Base-by-base conservation (phyloP, 768 basidiomycete species). In the Trametes coccinea region DNA sequence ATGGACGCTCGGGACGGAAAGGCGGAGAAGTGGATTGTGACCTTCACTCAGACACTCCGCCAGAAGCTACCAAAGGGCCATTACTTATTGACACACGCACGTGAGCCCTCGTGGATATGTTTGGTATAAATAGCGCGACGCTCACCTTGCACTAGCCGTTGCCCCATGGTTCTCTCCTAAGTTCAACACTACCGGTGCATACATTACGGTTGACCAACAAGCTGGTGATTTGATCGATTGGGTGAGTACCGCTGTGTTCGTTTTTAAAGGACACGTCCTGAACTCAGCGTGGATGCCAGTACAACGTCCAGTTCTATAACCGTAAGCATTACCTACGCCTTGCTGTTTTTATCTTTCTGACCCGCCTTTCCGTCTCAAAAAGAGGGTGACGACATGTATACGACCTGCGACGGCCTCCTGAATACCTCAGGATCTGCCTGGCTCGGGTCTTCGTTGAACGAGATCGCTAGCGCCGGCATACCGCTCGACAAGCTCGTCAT, bases 401-500 rank as follows among this genome's bases (percentile, higher is more conserved):
- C 73, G 0, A 73, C 71, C 10, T 79, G 78, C 55, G 56, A 65
- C 37, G 69, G 71, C 39, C 74, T 83, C 9, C 64, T 83, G 22
- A 67, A 60, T 45, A 48, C 71, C 4, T 78, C 80, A 0, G 75
- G 80, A 5, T 68, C 67, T 2, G 50, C 64, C 14, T 82, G 72
- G 71, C 79, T 80, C 0, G 53, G 71, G 9, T 75, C 76, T 0
- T 70, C 79, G 0, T 71, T 82, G 29, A 75, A 81, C 70, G 73
- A 82, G 62, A 80, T 82, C 59, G 80, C 81, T 48, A 80, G 72
- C 61, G 86, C 85, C n/a, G 62, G 62, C 33, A 82, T 90, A 7
- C 71, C 79, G 1, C 67, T 83, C 49, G 71, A 79, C 69, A 90
- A 91, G 73, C 77, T 90, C 54, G 83, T 90, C 62, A 87, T 91